Evolutionary conservation across 352 stramenopile genomes (phyloP).

Genomic region (Phytopythium helicoides): DNA sequence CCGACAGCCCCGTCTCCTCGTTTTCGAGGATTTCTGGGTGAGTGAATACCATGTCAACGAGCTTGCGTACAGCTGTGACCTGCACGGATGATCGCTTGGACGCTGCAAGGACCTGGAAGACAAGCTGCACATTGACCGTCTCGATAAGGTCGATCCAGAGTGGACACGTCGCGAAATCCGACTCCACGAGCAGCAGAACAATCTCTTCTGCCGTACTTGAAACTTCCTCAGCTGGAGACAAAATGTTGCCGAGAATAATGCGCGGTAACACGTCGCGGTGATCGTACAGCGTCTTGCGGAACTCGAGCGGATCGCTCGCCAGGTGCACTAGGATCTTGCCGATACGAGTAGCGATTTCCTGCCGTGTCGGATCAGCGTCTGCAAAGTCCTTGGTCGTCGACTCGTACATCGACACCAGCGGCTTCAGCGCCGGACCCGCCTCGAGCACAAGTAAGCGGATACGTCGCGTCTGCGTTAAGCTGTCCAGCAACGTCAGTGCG

Average conservation of each 20-base stretch:
- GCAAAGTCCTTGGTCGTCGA: slow-evolving; percentile 36
- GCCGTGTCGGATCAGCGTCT: slow-evolving; percentile 23
- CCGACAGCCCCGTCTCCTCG: slow-evolving; percentile 39
- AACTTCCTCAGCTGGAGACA: slow-evolving; percentile 48
- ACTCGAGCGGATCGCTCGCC: slow-evolving; percentile 71
- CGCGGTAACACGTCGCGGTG: slow-evolving; percentile 46
- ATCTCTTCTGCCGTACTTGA: slow-evolving; percentile 66
- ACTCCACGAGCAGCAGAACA: slow-evolving; percentile 72
- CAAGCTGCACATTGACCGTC: slow-evolving; percentile 47
- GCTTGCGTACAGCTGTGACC: too few relatives aligned
- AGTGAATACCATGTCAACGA: too few relatives aligned
- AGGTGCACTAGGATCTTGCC: slow-evolving; percentile 65
- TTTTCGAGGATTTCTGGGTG: slow-evolving; percentile 53
- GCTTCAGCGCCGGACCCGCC: slow-evolving; percentile 41
- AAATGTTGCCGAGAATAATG: slow-evolving; percentile 64
- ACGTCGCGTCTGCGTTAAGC: slow-evolving; percentile 52
- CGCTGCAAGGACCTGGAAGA: slow-evolving; percentile 59
- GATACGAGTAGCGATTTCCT: slow-evolving; percentile 44
- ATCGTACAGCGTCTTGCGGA: slow-evolving; percentile 79
- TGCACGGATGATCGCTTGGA: slow-evolving; percentile 56
- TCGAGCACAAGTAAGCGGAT: slow-evolving; percentile 74
- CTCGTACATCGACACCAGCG: slow-evolving; percentile 58
- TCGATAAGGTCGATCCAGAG: slow-evolving; percentile 80
- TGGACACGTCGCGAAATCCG: slow-evolving; percentile 78
- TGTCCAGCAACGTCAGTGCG: slow-evolving; percentile 45